phyloP scores from a whole-genome alignment of 2,329 filamentous ascomycete species.

The Dryadomyces quercus-mongolicae region DNA sequence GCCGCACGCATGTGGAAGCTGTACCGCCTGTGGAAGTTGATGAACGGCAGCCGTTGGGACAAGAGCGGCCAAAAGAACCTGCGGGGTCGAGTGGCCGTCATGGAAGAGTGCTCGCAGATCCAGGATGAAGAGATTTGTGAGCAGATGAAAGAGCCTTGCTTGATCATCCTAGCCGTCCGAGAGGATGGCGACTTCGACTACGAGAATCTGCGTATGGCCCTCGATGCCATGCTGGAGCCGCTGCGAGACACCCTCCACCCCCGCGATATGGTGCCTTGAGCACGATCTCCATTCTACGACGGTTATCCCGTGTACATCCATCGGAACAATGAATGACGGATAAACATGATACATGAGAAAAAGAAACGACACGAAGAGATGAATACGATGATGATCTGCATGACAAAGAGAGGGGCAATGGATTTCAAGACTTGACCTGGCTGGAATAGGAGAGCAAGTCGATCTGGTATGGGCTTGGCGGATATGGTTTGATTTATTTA shows the following conservation, averaged over 20 bases:
- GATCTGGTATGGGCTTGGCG: no score
- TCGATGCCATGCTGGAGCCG: constrained; percentile 6
- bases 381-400: no score
- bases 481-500: no score
- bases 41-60: background rate
- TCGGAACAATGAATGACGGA: no score
- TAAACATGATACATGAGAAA: no score
- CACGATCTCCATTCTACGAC: background rate
- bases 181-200: constrained; percentile 1
- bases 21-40: constrained; percentile 8
- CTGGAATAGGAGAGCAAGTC: no score
- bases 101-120: background rate
- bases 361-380: no score
- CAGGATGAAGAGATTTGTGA: background rate
- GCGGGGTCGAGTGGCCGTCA: background rate
- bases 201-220: constrained; percentile 2
- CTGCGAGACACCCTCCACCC: constrained; percentile 8
- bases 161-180: background rate
- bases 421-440: no score
- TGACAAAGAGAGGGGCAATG: no score
- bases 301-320: background rate
- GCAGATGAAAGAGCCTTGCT: background rate
- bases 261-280: constrained; percentile 7
- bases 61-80: background rate
- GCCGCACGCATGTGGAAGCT: constrained; percentile 6